These are phyloP conservation scores for Anthracocystis setariae DNA, from an alignment of 1,284 basidiomycete genomes.

Conservation along the genomic window DNA sequence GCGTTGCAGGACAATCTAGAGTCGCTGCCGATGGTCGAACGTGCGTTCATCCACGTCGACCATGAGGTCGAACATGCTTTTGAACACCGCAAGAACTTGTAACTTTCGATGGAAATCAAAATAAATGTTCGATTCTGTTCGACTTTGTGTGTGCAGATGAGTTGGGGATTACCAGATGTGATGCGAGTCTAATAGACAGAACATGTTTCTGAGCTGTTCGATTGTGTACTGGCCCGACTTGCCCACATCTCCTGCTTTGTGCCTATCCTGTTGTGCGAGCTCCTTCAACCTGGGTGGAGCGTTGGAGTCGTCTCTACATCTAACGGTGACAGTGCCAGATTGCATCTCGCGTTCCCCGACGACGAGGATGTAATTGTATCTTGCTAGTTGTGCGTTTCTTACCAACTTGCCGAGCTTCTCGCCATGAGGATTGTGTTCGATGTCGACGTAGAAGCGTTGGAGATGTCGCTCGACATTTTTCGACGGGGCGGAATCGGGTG, in stretches of 20 bases:
- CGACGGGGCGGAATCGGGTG: slow-evolving; percentile 10
- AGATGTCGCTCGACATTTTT: slow-evolving; percentile 18
- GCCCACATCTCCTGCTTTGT: not conserved
- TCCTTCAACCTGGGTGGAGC: slow-evolving; percentile 15
- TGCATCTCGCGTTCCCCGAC: slow-evolving; percentile 61
- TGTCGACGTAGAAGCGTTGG: slow-evolving; percentile 63
- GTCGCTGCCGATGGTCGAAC: slow-evolving; percentile 84
- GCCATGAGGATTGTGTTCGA: slow-evolving; percentile 46
- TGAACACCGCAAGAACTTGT: slow-evolving; percentile 52
- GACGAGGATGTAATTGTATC: slow-evolving; percentile 62
- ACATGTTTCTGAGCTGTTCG: slow-evolving; percentile 19
- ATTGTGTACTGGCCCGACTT: slow-evolving; percentile 17
- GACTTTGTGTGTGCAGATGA: not conserved
- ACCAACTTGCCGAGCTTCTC: slow-evolving; percentile 60
- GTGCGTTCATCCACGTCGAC: slow-evolving; percentile 60
- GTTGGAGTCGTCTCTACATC: slow-evolving; percentile 45
- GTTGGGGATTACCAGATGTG: slow-evolving; percentile 21
- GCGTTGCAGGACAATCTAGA: slow-evolving; percentile 94
- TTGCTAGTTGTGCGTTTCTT: slow-evolving; percentile 50
- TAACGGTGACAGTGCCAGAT: slow-evolving; percentile 51
- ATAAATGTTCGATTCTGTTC: too few relatives aligned
- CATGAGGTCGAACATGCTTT: slow-evolving; percentile 58
- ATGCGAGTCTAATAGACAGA: slow-evolving; percentile 26
- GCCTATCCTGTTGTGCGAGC: slow-evolving; percentile 6
- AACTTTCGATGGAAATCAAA: too few relatives aligned